These are phyloP conservation scores for Schizothecium vesticola DNA, from an alignment of 495 filamentous ascomycete species.

Conservation along the genomic window DNA sequence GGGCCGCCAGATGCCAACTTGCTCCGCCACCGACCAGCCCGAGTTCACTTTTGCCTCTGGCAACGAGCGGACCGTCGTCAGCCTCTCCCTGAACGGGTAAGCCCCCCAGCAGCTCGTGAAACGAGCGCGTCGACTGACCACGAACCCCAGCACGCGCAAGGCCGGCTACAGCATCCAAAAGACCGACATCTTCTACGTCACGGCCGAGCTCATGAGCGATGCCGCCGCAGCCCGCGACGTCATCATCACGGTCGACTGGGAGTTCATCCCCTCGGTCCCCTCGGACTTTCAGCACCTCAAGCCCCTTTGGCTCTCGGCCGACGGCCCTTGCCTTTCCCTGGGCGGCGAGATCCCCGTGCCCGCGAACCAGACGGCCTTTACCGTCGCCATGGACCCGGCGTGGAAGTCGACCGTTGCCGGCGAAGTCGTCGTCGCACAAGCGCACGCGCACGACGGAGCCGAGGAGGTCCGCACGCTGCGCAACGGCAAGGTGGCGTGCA, in stretches of 20 bases:
- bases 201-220: constrained; percentile 28
- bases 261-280: constrained; percentile 17
- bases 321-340: constrained; percentile 15
- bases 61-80: constrained; percentile 19
- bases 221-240: constrained; percentile 10
- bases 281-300: constrained; percentile 13
- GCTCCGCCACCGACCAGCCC: background rate
- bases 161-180: constrained; percentile 21
- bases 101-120: background rate
- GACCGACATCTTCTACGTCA: constrained; percentile 8
- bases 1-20: constrained; percentile 3
- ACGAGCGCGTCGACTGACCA: background rate
- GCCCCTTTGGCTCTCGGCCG: constrained; percentile 26
- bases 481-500: constrained; percentile 15
- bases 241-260: constrained; percentile 25
- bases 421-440: constrained; percentile 7
- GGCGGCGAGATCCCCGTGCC: constrained; percentile 15
- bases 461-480: constrained; percentile 5
- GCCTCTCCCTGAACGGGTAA: constrained; percentile 18
- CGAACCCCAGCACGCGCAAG: constrained; percentile 17
- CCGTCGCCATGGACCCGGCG: constrained; percentile 14
- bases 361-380: background rate
- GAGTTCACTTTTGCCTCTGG: constrained; percentile 18
- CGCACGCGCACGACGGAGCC: constrained; percentile 22
- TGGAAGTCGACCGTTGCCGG: constrained; percentile 19